phyloP scores from a whole-genome alignment of 2,329 filamentous ascomycete genomes.

The Penicillium hesseltinei region DNA sequence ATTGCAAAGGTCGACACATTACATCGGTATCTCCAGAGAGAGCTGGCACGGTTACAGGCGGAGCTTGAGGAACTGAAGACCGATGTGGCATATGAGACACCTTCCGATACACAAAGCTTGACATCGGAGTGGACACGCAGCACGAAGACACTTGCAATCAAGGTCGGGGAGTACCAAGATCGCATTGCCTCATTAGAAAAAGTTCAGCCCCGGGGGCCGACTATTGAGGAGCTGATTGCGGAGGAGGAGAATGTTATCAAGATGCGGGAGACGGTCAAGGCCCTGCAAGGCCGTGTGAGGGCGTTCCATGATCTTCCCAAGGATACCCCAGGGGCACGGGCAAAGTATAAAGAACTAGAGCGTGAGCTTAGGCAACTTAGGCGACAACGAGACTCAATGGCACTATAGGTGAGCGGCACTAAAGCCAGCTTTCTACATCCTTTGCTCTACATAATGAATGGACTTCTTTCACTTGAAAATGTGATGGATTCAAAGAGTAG shows the following conservation, averaged over 20 bases:
- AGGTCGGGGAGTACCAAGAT: constrained; percentile 66
- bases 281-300: constrained; percentile 65
- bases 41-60: constrained; percentile 41
- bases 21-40: constrained; percentile 55
- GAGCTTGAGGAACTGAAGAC: constrained; percentile 34
- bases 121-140: constrained; percentile 73
- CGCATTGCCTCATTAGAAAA: constrained; percentile 47
- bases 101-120: constrained; percentile 61
- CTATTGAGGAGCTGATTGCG: constrained; percentile 52
- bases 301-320: constrained; percentile 71
- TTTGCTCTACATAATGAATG: neutral
- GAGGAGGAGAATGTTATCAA: constrained; percentile 60
- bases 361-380: constrained; percentile 62
- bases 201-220: constrained; percentile 30
- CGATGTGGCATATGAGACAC: constrained; percentile 50
- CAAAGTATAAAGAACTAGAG: constrained; percentile 67
- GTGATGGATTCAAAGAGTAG: neutral
- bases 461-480: neutral
- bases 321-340: constrained; percentile 65
- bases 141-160: constrained; percentile 64
- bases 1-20: constrained; percentile 56
- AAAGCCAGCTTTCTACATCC: neutral
- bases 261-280: constrained; percentile 60
- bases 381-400: constrained; percentile 69
- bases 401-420: constrained; percentile 56